These are phyloP conservation scores for Chytriomyces confervae DNA, from an alignment of 192 early-diverging fungal species.

Conservation along the genomic window DNA sequence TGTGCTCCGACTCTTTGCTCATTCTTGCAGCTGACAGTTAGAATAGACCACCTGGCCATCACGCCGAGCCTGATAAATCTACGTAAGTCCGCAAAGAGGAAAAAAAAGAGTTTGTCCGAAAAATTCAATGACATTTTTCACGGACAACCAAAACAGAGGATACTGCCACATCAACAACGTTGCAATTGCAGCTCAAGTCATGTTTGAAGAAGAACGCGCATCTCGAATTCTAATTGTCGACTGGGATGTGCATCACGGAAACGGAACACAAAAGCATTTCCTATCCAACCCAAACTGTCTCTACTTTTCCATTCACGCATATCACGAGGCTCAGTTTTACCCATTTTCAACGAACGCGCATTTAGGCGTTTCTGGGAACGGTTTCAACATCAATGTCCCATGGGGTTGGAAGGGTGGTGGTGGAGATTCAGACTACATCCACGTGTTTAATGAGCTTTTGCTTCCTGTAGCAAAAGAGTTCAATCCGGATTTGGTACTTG, in stretches of 20 bases:
- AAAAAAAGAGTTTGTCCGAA: not conserved
- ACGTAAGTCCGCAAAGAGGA: not conserved
- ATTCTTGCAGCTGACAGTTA: not conserved
- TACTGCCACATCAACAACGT: conserved; percentile 93
- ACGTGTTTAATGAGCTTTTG: conserved; percentile 77
- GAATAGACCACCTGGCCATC: conserved; percentile 88
- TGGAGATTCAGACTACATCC: conserved; percentile 86
- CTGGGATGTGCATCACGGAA: conserved; percentile 96
- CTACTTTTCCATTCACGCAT: conserved; percentile 87
- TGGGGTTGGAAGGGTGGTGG: conserved; percentile 74
- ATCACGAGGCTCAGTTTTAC: conserved; percentile 80
- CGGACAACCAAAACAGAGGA: conserved; percentile 63
- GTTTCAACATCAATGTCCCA: conserved; percentile 85
- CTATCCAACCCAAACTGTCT: conserved; percentile 78
- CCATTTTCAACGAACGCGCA: conserved; percentile 66
- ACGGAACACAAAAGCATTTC: conserved; percentile 88
- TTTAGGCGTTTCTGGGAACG: conserved; percentile 62
- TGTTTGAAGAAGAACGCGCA: conserved; percentile 55
- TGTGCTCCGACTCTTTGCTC: not conserved
- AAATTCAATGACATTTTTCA: not conserved
- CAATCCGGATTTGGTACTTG: conserved; percentile 76
- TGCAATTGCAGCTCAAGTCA: conserved; percentile 75
- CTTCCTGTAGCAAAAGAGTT: conserved; percentile 88
- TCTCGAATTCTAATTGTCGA: conserved; percentile 82
- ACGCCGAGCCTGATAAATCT: conserved; percentile 72